phyloP scores from a whole-genome alignment of 441 rosid genomes.

The Populus tomentosa region DNA sequence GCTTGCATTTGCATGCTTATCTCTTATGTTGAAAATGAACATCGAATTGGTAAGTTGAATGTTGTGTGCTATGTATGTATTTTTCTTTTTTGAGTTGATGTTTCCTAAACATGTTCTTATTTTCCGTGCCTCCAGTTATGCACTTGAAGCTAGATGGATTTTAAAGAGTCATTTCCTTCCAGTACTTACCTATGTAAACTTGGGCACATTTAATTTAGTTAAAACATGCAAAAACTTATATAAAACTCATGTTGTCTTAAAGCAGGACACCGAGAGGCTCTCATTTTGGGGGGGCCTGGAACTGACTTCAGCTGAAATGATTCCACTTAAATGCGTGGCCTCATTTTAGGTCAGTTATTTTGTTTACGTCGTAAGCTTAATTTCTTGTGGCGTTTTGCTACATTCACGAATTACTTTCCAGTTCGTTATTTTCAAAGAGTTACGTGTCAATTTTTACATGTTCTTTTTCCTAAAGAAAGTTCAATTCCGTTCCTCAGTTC shows the following conservation, averaged over 20 bases:
- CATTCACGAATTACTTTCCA: slow-evolving; percentile 49
- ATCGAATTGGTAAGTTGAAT: slow-evolving; percentile 23
- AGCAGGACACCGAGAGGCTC: slow-evolving; percentile 99
- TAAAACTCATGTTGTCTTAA: slow-evolving; percentile 90
- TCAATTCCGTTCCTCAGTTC: slow-evolving; percentile 27
- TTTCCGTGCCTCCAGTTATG: slow-evolving; percentile 35
- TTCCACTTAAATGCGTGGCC: slow-evolving; percentile 96
- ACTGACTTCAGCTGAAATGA: slow-evolving; percentile 94
- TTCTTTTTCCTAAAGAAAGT: slow-evolving; percentile 25
- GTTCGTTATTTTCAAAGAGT: slow-evolving; percentile 37
- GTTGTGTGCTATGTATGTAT: slow-evolving; percentile 7
- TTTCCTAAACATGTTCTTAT: slow-evolving; percentile 18
- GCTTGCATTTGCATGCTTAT: background rate
- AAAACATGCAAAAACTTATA: slow-evolving; percentile 66
- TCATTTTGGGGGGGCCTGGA: slow-evolving; percentile 94
- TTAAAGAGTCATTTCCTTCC: slow-evolving; percentile 56
- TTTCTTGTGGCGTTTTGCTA: slow-evolving; percentile 59
- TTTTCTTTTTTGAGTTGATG: slow-evolving; percentile 7
- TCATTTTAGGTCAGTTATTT: slow-evolving; percentile 97
- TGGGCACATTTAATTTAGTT: slow-evolving; percentile 52
- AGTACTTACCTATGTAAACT: slow-evolving; percentile 53
- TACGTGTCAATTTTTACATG: slow-evolving; percentile 35
- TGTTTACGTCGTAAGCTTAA: slow-evolving; percentile 66
- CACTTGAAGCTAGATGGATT: slow-evolving; percentile 37
- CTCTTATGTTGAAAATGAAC: background rate